Evolutionary conservation across 495 filamentous ascomycete genomes (phyloP), one percentile per base, ranked within the genome.

Genomic region (Bacidia rubella): DNA sequence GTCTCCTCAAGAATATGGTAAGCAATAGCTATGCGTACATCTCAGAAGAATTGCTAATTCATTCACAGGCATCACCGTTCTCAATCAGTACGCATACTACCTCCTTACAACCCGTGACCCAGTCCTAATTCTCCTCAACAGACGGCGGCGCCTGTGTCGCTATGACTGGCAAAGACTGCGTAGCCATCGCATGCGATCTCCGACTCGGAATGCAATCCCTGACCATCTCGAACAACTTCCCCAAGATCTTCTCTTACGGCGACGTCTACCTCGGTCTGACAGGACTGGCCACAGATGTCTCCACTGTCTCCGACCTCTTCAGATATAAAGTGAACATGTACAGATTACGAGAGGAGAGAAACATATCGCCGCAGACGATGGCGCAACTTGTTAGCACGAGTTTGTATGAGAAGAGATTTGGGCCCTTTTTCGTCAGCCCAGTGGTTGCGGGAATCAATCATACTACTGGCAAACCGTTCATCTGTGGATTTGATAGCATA

Each of bases 271-370:
- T 98, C n/a, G 92, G 92, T 42, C 78, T 98, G 41, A 97, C 93
- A 2, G 92, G 92, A 25, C 84, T 98, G 21, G 92, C 93, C 22
- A 97, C 92, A 53, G 92, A 98, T 69, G 87, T 98, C 39, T 78
- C 79, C 29, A 96, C 93, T 55, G 92, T 98, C 57, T 84, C 83
- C 54, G 92, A 98, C 70, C 86, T 96, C 58, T 92, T 98, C 77
- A 88, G 92, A 62, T 96, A 92, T 77, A 98, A 98, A 75, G 88
- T 95, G 62, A 98, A 98, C 77, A 90, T 98, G 87, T 98, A 98
- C 80, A 87, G 92, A 38, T 80, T 98, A 60, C 87, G 92, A 62
- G 92, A 98, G 73, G 92, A 97, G 74, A 89, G 92, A 58, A 75
- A 86, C 70, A 96, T 97, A 73, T 82, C 86, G 39, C 92, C 92